A percentile compares a stretch with the other conserved stretches of the same genome.
These are phyloP conservation scores for Sugiyamaella marilandica DNA, from an alignment of 805 yeast genomes.

Conservation along the genomic window DNA sequence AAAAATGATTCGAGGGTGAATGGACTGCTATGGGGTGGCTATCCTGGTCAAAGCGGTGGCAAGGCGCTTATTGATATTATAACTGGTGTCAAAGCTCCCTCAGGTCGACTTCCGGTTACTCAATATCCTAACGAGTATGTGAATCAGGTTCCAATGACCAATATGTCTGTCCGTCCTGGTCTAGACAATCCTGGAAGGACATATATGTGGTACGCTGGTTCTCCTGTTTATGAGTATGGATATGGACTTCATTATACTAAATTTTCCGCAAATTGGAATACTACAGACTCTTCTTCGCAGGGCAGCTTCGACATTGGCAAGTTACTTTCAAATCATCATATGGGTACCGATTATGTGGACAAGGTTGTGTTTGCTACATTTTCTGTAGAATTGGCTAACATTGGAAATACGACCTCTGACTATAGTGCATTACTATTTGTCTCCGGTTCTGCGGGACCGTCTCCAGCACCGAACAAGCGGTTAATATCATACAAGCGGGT, in stretches of 20 bases:
- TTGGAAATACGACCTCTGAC: constrained; percentile 11
- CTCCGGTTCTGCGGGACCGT: constrained; percentile 9
- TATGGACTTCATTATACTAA: constrained; percentile 14
- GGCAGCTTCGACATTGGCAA: constrained; percentile 1
- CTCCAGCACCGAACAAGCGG: constrained; percentile 11
- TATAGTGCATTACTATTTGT: constrained; percentile 11
- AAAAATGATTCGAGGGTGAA: constrained; percentile 5
- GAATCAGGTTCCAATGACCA: constrained; percentile 12
- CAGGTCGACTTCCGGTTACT: constrained; percentile 13
- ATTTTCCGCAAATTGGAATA: constrained; percentile 2
- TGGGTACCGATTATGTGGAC: constrained; percentile 1
- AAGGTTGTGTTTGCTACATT: constrained; percentile 1
- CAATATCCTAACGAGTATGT: constrained; percentile 14
- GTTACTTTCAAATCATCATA: background rate
- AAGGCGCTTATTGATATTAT: constrained; percentile 11
- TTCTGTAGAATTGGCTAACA: constrained; percentile 6
- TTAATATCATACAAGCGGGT: constrained; percentile 9
- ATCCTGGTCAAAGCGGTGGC: constrained; percentile 16
- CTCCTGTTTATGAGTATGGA: constrained; percentile 13
- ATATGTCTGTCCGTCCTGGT: constrained; percentile 13
- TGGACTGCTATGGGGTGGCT: constrained; percentile 15
- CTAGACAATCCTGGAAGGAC: constrained; percentile 15
- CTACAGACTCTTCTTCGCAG: background rate
- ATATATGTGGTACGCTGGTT: constrained; percentile 12
- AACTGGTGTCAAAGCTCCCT: constrained; percentile 11